Evolutionary conservation across 2,329 filamentous ascomycete species (phyloP), one percentile per base, ranked within the genome.

Genomic region (Microthyrium microscopicum): DNA sequence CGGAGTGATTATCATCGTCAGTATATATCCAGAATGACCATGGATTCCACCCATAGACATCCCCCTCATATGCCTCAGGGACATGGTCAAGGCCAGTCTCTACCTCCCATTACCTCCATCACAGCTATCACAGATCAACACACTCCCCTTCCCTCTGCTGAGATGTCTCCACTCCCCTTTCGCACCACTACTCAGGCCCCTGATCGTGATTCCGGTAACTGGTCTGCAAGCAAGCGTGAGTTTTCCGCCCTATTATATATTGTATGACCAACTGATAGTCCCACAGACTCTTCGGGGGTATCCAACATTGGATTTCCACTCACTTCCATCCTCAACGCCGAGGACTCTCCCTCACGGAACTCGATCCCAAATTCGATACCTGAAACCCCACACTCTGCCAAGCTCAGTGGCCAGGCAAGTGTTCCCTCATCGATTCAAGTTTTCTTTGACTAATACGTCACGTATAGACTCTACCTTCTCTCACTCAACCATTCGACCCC

Each of bases 221-320:
- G 66, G 66, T 68, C 66, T 34, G 64, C 66, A 44, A 68, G 65
- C 50, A 66, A 67, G 46, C 62, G 67, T 68, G 53, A 48, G 58
- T 48, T 21, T 36, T 20, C 11, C 26, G 5, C 13, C n/a, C 15
- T 26, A 27, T 29, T 26, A 20, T 35, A 15, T 24, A 17, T 27
- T 20, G 21, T 17, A 20, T 17, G 12, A 9, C 29, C 24, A 33
- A 21, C 18, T 11, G 16, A 12, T 26, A 12, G 11, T 22, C 19
- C 20, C 6, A 26, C 40, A 57, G 54, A 58, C 38, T 57, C 55
- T 12, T 56, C 53, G 39, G 54, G 54, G 41, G 47, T 61, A 41
- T 47, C 57, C 25, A 62, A 57, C 46, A 55, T 46, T 35, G 55
- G 56, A 20, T 48, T 64, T n/a, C 60, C 64, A 37, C 51, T 65